phyloP scores from a whole-genome alignment of 1,139 yeast genomes.

The Yamadazyma mexicana region DNA sequence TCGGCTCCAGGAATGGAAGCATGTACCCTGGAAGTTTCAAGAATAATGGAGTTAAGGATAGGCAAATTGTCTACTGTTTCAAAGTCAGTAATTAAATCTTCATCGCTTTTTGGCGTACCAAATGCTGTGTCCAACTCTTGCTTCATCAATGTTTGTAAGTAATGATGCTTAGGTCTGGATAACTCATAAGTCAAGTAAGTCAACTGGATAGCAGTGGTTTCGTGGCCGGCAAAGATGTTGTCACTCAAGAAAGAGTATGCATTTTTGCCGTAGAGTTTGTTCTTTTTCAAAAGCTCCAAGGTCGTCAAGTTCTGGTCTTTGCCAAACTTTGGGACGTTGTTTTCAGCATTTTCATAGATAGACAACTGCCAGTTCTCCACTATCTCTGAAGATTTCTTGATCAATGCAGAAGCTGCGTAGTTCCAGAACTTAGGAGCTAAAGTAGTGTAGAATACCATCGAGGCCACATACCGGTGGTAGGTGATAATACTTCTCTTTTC shows the following conservation, averaged over 20 bases:
- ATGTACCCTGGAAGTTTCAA: slow-evolving; percentile 61
- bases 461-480: slow-evolving; percentile 54
- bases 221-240: slow-evolving; percentile 67
- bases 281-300: slow-evolving; percentile 33
- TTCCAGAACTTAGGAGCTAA: slow-evolving; percentile 56
- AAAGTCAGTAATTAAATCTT: slow-evolving; percentile 29
- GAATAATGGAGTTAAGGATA: slow-evolving; percentile 55
- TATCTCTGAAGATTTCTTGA: slow-evolving; percentile 36
- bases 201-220: slow-evolving; percentile 70
- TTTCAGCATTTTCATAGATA: slow-evolving; percentile 41
- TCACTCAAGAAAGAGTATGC: slow-evolving; percentile 46
- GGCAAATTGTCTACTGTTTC: slow-evolving; percentile 52
- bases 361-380: slow-evolving; percentile 54
- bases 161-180: slow-evolving; percentile 47
- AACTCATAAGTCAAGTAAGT: slow-evolving; percentile 61
- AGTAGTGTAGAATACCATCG: slow-evolving; percentile 73
- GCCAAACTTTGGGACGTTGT: slow-evolving; percentile 23
- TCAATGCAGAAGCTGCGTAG: slow-evolving; percentile 45
- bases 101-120: slow-evolving; percentile 28
- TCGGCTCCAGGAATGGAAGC: slow-evolving; percentile 77
- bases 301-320: slow-evolving; percentile 29
- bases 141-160: slow-evolving; percentile 42
- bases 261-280: slow-evolving; percentile 30
- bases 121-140: slow-evolving; percentile 40
- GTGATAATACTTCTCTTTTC: slow-evolving; percentile 43